Percentiles rank a stretch among this genome's conserved stretches.
Conservation (phyloP, 768 basidiomycete genomes). For the Calvatia gigantea region DNA sequence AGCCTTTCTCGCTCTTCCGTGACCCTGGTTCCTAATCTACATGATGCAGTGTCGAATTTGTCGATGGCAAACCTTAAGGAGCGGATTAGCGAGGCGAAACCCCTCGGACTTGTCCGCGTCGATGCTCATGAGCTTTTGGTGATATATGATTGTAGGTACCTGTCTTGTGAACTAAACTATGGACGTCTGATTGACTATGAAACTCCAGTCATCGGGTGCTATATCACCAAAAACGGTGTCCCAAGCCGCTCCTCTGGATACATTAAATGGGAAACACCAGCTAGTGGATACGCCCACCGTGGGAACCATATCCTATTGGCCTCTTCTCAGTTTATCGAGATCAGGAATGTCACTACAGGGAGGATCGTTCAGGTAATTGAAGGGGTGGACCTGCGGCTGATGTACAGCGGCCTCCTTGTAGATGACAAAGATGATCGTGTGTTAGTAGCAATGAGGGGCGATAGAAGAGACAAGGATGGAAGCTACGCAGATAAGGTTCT, state of each 20-base stretch:
- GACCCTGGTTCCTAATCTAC: slow-evolving; percentile 59
- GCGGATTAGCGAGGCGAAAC: slow-evolving; percentile 52
- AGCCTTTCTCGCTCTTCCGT: slow-evolving; percentile 41
- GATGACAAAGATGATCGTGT: slow-evolving; percentile 42
- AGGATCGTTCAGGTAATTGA: slow-evolving; percentile 82
- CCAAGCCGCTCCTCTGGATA: slow-evolving; percentile 60
- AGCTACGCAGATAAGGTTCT: slow-evolving; percentile 54
- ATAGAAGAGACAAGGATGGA: slow-evolving; percentile 52
- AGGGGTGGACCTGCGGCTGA: slow-evolving; percentile 62
- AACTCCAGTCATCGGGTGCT: slow-evolving; percentile 66
- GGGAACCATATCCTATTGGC: slow-evolving; percentile 67
- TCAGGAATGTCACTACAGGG: slow-evolving; percentile 62
- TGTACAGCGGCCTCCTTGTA: slow-evolving; percentile 41
- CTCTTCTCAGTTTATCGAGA: slow-evolving; percentile 72
- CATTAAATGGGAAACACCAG: slow-evolving; percentile 78
- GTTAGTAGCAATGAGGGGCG: slow-evolving; percentile 62
- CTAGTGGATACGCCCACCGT: slow-evolving; percentile 56
- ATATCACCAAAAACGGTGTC: slow-evolving; percentile 65
- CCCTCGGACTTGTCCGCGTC: slow-evolving; percentile 64
- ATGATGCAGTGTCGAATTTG: slow-evolving; percentile 32
- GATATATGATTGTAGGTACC: slow-evolving; percentile 67
- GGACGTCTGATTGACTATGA: neutral
- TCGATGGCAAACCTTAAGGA: slow-evolving; percentile 52
- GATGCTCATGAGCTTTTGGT: slow-evolving; percentile 59
- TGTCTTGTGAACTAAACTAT: neutral